A percentile compares a stretch with the other conserved stretches of the same genome.
These are phyloP conservation scores for Eucalyptus shirleyi DNA, from an alignment of 345 rosid genomes.

Conservation along the genomic window DNA sequence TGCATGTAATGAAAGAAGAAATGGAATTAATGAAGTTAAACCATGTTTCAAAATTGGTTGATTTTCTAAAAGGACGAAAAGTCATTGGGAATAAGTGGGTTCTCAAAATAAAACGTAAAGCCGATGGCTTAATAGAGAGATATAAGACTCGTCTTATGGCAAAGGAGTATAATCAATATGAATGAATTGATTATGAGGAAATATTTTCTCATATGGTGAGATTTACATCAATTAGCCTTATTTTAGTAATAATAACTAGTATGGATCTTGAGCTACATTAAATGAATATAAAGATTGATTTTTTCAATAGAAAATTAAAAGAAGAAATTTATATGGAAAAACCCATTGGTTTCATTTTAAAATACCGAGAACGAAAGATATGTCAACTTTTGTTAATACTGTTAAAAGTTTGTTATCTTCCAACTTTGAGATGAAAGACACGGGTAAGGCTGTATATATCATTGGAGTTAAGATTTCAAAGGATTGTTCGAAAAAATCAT, in stretches of 20 bases:
- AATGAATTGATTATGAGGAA: fast-evolving
- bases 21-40: too few relatives aligned
- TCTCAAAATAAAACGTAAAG: too few relatives aligned
- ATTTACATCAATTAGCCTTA: neutral
- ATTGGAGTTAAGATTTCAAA: too few relatives aligned
- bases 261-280: neutral
- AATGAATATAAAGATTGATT: neutral
- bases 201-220: neutral
- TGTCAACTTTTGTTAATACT: too few relatives aligned
- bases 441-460: fast-evolving
- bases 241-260: neutral
- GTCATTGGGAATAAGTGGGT: too few relatives aligned
- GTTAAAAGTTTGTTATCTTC: fast-evolving
- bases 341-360: too few relatives aligned
- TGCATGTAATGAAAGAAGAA: too few relatives aligned
- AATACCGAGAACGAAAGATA: too few relatives aligned
- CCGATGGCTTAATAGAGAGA: fast-evolving
- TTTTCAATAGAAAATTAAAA: neutral
- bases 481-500: fast-evolving
- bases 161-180: fast-evolving
- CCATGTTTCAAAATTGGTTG: fast-evolving
- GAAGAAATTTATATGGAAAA: too few relatives aligned
- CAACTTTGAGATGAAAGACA: too few relatives aligned
- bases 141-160: fast-evolving
- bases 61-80: too few relatives aligned